Base-by-base conservation (phyloP, 2,329 filamentous ascomycete genomes). In the Neofusicoccum laricinum region DNA sequence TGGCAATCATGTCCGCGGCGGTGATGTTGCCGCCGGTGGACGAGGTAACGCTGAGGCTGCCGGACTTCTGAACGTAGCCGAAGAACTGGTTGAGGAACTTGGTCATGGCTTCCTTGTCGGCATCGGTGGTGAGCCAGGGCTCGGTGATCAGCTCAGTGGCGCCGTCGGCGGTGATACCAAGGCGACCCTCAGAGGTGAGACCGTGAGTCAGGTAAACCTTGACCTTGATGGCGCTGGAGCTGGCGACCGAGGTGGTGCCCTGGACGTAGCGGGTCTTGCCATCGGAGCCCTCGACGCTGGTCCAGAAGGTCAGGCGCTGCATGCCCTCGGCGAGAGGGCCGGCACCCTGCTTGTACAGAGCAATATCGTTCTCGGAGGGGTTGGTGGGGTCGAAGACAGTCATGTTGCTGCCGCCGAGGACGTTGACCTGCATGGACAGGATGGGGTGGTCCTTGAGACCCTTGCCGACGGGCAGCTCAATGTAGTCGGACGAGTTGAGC, bases 101-200 rank as follows among this genome's bases (percentile, higher is more conserved):
- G 3, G 81, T 78, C 17, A 71, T 67, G 51, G 76, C 75, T 30
- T 75, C 72, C 15, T 70, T 77, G 61, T 77, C 75, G 25, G 68
- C 69, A 14, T 81, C 81, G 45, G 84, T 82, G 17, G 79, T 84
- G 19, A 85, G 77, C 74, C 84, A 85, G 6, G 83, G 75, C 70
- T 83, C 80, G 57, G 81, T 76, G 38, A 78, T 79, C 64, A 85
- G 73, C 32, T 78, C 73, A 49, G 79, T 79, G 40, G 77, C 70
- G 14, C 78, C 75, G 1, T 70, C 70, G 3, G 71, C 67, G 8
- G 72, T 75, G 53, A 77, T 75, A 34, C 74, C 74, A 17, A 71
- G 66, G n/a, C 36, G 58, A 36, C 69, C 70, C 14, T 61, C 40
- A 1, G 69, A 70, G n/a, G 69, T 69, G 10, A 66, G 59, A 34